These are phyloP conservation scores for Syzygium aromaticum DNA, from an alignment of 345 rosid genomes.

Conservation along the genomic window DNA sequence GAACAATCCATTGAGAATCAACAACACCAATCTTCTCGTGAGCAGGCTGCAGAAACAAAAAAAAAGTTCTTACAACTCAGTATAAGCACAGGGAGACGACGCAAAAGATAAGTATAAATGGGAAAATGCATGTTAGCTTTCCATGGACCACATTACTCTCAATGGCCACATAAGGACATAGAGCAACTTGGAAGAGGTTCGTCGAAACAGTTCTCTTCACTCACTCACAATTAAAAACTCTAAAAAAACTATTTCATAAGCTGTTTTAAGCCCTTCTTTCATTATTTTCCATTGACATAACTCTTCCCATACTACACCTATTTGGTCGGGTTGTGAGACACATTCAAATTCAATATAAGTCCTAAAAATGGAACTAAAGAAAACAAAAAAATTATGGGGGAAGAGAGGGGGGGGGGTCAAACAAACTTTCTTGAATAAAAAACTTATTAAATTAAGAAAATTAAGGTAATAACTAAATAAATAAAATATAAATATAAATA, in stretches of 20 bases:
- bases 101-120: neutral
- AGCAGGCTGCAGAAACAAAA: constrained; percentile 55
- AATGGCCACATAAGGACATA: neutral
- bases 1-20: constrained; percentile 97
- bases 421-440: too few species aligned
- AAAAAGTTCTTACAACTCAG: neutral
- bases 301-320: neutral
- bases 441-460: too few species aligned
- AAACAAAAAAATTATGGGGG: too few species aligned
- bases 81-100: neutral
- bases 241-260: neutral
- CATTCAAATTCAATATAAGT: too few species aligned
- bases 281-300: neutral
- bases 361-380: too few species aligned
- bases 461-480: too few species aligned
- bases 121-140: neutral
- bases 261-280: neutral
- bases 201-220: neutral
- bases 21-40: constrained; percentile 94
- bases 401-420: too few species aligned
- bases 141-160: neutral
- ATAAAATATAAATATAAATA: too few species aligned
- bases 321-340: too few species aligned
- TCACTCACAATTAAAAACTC: neutral
- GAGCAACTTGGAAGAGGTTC: neutral